Percentiles rank a stretch among this genome's conserved stretches.
Conservation (phyloP, 306 rosid genomes). For the Bauhinia variegata region DNA sequence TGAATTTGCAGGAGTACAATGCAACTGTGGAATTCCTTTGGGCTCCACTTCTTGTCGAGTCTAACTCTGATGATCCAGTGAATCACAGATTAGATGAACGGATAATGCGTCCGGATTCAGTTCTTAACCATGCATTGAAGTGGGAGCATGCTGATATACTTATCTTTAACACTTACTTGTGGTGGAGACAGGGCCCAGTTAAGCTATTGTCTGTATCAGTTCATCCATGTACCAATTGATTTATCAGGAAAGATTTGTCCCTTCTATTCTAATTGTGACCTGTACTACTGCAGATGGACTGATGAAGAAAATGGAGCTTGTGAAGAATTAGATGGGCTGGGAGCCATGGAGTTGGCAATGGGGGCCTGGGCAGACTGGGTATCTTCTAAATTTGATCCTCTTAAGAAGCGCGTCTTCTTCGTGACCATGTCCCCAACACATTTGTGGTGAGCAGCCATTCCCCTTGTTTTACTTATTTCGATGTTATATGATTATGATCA, state of each 20-base stretch:
- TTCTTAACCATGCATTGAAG: conserved; percentile 72
- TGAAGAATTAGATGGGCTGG: conserved; percentile 73
- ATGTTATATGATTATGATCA: background rate
- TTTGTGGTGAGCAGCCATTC: conserved; percentile 66
- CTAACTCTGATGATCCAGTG: conserved; percentile 96
- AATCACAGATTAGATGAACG: conserved; percentile 84
- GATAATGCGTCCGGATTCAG: conserved; percentile 89
- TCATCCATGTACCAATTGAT: conserved; percentile 4
- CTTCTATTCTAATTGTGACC: conserved; percentile 22
- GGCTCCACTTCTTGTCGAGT: conserved; percentile 96
- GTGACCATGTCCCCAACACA: conserved; percentile 97
- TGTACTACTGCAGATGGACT: conserved; percentile 71
- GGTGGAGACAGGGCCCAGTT: conserved; percentile 99
- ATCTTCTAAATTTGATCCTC: conserved; percentile 68
- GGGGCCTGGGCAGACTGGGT: conserved; percentile 97
- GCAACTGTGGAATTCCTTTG: conserved; percentile 96
- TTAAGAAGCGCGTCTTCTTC: conserved; percentile 69
- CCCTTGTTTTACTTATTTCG: background rate
- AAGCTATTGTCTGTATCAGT: conserved; percentile 76
- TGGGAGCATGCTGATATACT: conserved; percentile 96
- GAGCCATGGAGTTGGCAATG: conserved; percentile 95
- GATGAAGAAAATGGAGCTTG: conserved; percentile 62
- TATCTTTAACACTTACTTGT: conserved; percentile 88
- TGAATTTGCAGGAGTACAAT: conserved; percentile 78
- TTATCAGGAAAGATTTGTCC: conserved; percentile 7